phyloP scores from a whole-genome alignment of 352 stramenopile species.

The Pythium biforme region DNA sequence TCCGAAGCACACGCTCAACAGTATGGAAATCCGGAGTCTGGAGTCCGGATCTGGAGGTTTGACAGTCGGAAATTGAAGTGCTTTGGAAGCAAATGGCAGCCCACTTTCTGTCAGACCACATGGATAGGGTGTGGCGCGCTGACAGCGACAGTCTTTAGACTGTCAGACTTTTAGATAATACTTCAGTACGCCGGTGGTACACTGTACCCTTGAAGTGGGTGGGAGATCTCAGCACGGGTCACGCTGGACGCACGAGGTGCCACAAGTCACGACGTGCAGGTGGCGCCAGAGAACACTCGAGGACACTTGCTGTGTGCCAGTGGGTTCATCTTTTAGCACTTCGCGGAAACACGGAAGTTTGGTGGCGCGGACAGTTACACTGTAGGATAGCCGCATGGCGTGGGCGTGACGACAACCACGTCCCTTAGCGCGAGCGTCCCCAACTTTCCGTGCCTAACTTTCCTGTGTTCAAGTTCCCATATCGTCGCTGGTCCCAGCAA shows the following conservation, averaged over 20 bases:
- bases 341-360: background rate
- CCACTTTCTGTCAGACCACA: no score
- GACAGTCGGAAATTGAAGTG: constrained; percentile 8
- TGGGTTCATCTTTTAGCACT: background rate
- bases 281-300: background rate
- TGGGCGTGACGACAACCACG: background rate
- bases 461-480: no score
- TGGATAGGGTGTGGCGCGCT: no score
- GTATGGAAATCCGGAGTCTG: no score
- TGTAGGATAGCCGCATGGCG: no score
- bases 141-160: background rate
- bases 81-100: background rate
- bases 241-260: no score
- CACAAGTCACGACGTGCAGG: background rate
- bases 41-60: background rate
- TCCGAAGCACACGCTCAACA: no score
- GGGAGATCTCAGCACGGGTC: background rate
- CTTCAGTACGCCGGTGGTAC: background rate
- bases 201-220: background rate
- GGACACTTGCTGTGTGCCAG: background rate
- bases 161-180: no score
- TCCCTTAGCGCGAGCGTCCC: background rate
- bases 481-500: no score
- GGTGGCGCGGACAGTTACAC: no score
- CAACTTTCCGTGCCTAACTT: no score